These are phyloP conservation scores for Mortierella sp. DNA, from an alignment of 371 early-diverging fungal species.

Conservation along the genomic window DNA sequence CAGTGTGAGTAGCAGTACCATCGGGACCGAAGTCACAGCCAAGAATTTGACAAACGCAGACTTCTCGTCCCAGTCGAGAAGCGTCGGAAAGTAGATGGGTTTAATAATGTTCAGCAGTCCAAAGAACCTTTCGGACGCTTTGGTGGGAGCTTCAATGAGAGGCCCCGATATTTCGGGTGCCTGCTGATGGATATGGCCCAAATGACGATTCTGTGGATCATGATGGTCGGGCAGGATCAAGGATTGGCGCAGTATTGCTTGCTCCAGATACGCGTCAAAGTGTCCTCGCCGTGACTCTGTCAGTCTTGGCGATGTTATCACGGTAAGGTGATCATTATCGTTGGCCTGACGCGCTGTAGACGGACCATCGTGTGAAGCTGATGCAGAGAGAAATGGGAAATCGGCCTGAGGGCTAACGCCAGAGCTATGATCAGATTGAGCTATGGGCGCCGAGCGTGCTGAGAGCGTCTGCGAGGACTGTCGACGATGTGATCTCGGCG, in stretches of 20 bases:
- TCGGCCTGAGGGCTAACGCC: constrained; percentile 1
- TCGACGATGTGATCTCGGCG: not conserved
- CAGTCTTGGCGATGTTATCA: not conserved
- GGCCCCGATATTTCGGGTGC: not conserved
- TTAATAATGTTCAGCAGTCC: constrained; percentile 8
- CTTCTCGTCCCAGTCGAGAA: constrained; percentile 62
- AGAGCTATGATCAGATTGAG: not conserved
- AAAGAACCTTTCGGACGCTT: not conserved
- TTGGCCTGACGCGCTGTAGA: not conserved
- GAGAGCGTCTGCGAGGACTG: constrained; percentile 7
- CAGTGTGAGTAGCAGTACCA: constrained; percentile 61
- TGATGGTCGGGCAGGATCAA: constrained; percentile 47
- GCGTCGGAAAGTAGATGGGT: constrained; percentile 64
- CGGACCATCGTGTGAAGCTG: not conserved
- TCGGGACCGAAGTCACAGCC: constrained; percentile 64
- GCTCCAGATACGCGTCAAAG: constrained; percentile 13
- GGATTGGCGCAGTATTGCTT: constrained; percentile 26
- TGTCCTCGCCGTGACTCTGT: constrained; percentile 5
- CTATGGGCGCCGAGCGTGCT: not conserved
- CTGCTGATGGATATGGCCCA: constrained; percentile 35
- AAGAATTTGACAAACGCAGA: constrained; percentile 64
- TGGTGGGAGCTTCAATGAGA: not conserved
- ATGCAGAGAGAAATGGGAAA: not conserved
- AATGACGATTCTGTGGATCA: constrained; percentile 28
- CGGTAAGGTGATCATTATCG: not conserved